phyloP scores from a whole-genome alignment of 2,329 filamentous ascomycete genomes.

The Aspergillus floridensis region DNA sequence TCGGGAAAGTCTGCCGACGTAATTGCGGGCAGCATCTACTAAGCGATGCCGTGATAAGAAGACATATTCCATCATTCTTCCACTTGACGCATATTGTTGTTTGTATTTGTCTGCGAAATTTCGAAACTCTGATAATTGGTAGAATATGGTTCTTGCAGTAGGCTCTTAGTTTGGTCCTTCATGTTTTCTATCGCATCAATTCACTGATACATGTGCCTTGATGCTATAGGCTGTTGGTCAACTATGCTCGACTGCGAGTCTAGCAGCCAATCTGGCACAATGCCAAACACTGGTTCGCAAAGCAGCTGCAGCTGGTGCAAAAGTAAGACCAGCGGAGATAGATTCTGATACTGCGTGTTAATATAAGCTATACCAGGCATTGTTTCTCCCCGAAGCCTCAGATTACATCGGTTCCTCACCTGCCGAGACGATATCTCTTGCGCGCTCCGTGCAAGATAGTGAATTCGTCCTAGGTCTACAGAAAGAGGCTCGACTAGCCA shows the following conservation, averaged over 20 bases:
- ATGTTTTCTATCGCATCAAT: conserved; percentile 4
- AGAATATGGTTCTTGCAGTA: conserved; percentile 6
- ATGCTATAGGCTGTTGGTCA: conserved; percentile 73
- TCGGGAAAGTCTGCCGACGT: conserved; percentile 25
- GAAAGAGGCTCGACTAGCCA: conserved; percentile 61
- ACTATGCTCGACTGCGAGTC: conserved; percentile 77
- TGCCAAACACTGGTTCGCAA: conserved; percentile 70
- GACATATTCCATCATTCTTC: not conserved
- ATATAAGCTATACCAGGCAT: conserved; percentile 49
- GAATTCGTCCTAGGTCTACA: conserved; percentile 76
- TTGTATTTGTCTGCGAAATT: not conserved
- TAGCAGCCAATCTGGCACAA: conserved; percentile 75
- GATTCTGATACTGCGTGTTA: not conserved
- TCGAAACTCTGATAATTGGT: not conserved
- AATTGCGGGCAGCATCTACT: conserved; percentile 5
- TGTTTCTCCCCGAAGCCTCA: conserved; percentile 89
- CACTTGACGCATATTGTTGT: not conserved
- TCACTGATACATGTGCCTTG: conserved; percentile 5
- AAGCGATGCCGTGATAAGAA: conserved; percentile 2
- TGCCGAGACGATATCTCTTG: conserved; percentile 68
- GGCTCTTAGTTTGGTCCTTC: not conserved
- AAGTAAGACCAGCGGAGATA: conserved; percentile 51
- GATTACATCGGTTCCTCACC: conserved; percentile 78
- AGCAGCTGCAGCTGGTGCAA: conserved; percentile 72
- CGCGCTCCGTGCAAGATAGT: conserved; percentile 61